Evolutionary conservation across 1,139 yeast species (phyloP).

Genomic region (Pichia norvegensis): DNA sequence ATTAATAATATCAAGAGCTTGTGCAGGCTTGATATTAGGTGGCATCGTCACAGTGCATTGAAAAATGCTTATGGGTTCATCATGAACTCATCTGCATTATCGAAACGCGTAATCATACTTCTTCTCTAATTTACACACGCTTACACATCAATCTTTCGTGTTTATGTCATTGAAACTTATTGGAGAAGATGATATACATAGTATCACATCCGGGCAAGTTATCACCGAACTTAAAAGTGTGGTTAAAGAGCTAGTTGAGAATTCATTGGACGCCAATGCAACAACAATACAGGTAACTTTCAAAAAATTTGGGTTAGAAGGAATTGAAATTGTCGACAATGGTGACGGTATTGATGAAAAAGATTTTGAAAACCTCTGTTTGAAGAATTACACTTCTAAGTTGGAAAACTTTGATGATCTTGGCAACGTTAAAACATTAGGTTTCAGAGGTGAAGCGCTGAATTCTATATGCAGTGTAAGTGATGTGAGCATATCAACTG

Average conservation of each 20-base stretch:
- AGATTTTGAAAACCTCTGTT: constrained; percentile 58
- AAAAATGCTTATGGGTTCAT: not conserved
- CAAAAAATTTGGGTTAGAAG: constrained; percentile 67
- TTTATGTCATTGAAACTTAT: not conserved
- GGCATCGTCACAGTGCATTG: not conserved
- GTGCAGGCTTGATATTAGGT: constrained; percentile 1
- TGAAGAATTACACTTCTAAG: constrained; percentile 78
- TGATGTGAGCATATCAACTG: constrained; percentile 47
- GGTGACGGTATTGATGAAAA: constrained; percentile 61
- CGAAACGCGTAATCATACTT: constrained; percentile 1
- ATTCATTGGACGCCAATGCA: constrained; percentile 66
- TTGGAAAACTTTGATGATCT: constrained; percentile 51
- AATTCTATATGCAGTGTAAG: constrained; percentile 57
- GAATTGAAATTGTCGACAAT: constrained; percentile 65
- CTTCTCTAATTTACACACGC: not conserved
- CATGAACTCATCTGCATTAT: too few relatives aligned
- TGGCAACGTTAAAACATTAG: constrained; percentile 47
- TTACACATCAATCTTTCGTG: not conserved
- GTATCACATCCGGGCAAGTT: constrained; percentile 88
- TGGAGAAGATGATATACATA: constrained; percentile 44
- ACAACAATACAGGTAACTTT: constrained; percentile 51
- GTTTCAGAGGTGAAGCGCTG: constrained; percentile 83
- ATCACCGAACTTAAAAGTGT: constrained; percentile 70
- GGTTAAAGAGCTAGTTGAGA: constrained; percentile 81
- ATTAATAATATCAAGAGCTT: not conserved